Conservation (phyloP, 768 basidiomycete genomes). For the Jaapia argillacea region DNA sequence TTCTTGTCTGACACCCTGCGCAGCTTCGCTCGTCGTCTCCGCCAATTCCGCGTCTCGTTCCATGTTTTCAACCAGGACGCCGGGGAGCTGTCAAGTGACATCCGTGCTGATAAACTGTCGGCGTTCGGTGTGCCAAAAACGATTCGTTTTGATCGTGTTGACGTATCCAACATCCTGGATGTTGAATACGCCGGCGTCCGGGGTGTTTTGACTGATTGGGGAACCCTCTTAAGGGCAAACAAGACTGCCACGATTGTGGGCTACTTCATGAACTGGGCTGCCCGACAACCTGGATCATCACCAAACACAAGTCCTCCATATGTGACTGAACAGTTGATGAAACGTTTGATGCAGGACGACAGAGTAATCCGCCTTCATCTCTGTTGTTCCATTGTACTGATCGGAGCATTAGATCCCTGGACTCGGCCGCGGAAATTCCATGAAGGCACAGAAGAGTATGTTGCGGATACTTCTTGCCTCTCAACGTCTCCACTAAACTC, state of each 20-base stretch:
- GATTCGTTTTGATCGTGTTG: constrained; percentile 32
- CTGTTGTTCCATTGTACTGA: no score
- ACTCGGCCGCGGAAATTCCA: no score
- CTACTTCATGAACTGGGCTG: constrained; percentile 39
- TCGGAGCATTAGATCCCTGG: no score
- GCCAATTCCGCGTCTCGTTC: constrained; percentile 23
- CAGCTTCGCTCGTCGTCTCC: constrained; percentile 25
- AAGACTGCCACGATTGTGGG: constrained; percentile 25
- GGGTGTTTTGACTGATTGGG: constrained; percentile 25
- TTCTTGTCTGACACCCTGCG: constrained; percentile 29
- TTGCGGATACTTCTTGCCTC: no score
- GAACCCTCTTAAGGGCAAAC: constrained; percentile 23
- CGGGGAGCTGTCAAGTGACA: constrained; percentile 26
- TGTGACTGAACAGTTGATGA: not conserved
- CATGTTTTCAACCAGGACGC: constrained; percentile 27
- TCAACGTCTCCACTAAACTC: no score
- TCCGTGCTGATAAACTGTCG: constrained; percentile 13
- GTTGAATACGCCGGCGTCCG: constrained; percentile 28
- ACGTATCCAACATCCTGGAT: constrained; percentile 40
- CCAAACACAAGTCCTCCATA: not conserved
- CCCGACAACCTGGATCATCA: not conserved
- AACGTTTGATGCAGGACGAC: not conserved
- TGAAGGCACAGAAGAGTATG: no score
- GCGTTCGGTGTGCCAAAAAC: constrained; percentile 14
- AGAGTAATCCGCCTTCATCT: no score